phyloP scores from a whole-genome alignment of 2,329 filamentous ascomycete species.

The Beauveria medogensis region DNA sequence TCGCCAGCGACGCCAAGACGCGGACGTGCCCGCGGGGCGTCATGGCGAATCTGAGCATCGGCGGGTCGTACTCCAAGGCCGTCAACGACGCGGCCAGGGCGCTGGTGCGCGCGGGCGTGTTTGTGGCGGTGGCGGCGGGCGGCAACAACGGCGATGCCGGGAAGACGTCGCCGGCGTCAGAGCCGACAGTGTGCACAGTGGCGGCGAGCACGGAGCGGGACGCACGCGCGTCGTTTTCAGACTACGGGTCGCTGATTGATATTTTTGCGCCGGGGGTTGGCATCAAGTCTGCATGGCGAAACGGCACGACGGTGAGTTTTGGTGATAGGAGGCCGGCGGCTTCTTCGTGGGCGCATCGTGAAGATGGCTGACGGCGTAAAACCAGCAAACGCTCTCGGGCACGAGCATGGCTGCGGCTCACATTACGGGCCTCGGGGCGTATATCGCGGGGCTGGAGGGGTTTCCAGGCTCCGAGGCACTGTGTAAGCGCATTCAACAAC shows the following conservation, averaged over 20 bases:
- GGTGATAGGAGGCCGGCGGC: too few species aligned
- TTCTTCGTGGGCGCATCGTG: neutral
- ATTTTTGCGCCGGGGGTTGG: conserved; percentile 37
- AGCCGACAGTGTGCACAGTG: conserved; percentile 15
- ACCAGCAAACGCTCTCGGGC: conserved; percentile 29
- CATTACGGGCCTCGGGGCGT: conserved; percentile 30
- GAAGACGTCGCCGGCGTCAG: conserved; percentile 17
- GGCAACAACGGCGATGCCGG: conserved; percentile 24
- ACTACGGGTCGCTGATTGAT: conserved; percentile 35
- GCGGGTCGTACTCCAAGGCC: conserved; percentile 31
- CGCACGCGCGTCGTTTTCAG: conserved; percentile 32
- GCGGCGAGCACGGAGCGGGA: conserved; percentile 20
- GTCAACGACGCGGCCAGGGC: conserved; percentile 39
- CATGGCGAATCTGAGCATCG: conserved; percentile 45
- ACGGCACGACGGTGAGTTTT: conserved; percentile 23
- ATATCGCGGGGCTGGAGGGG: conserved; percentile 9
- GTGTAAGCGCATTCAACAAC: conserved; percentile 34
- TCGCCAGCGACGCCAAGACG: conserved; percentile 22
- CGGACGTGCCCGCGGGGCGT: conserved; percentile 28
- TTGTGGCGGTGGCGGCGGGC: conserved; percentile 43
- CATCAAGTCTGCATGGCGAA: conserved; percentile 37
- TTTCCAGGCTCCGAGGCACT: conserved; percentile 35
- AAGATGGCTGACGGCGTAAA: neutral
- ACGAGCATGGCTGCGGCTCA: conserved; percentile 41
- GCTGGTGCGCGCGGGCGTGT: conserved; percentile 34